Conservation (phyloP, 78 protist species). For the Chrysochromulina parva region DNA sequence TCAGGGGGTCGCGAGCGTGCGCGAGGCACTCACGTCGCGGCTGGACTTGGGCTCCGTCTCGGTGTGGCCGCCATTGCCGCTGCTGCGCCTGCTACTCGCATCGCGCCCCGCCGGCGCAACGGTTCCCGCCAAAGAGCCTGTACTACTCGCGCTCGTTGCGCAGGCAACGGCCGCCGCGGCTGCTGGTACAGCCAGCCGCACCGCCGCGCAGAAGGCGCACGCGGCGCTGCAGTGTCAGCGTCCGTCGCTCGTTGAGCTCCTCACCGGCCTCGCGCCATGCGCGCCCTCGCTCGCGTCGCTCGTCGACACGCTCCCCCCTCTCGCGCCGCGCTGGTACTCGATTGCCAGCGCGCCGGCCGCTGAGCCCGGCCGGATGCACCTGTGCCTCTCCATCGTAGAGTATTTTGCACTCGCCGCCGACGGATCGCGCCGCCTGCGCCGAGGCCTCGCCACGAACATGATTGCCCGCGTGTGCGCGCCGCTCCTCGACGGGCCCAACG, state of each 20-base stretch:
- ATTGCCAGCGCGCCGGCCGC: not conserved
- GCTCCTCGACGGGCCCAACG: not conserved
- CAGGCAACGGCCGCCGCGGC: not conserved
- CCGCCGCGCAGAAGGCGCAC: not conserved
- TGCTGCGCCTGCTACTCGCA: not conserved
- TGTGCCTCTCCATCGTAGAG: not conserved
- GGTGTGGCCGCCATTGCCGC: not conserved
- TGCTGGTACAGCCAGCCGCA: no score
- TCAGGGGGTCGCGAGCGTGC: not conserved
- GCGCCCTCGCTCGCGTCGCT: not conserved
- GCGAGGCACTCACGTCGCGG: not conserved
- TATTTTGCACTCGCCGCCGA: not conserved
- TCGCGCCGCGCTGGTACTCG: slow-evolving; percentile 17
- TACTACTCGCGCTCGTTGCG: not conserved
- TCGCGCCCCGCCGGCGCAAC: no score
- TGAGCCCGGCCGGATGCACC: not conserved
- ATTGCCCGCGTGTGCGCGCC: not conserved
- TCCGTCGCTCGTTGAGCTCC: not conserved
- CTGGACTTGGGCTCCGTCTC: not conserved
- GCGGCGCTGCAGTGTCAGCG: not conserved
- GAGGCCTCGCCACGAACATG: not conserved
- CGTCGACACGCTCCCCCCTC: slow-evolving; percentile 11
- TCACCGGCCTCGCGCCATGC: not conserved
- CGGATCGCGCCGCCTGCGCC: not conserved
- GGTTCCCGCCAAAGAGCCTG: not conserved